Evolutionary conservation across 1,284 basidiomycete species (phyloP), one percentile per base, ranked within the genome.

Genomic region (Meira miltonrushii): DNA sequence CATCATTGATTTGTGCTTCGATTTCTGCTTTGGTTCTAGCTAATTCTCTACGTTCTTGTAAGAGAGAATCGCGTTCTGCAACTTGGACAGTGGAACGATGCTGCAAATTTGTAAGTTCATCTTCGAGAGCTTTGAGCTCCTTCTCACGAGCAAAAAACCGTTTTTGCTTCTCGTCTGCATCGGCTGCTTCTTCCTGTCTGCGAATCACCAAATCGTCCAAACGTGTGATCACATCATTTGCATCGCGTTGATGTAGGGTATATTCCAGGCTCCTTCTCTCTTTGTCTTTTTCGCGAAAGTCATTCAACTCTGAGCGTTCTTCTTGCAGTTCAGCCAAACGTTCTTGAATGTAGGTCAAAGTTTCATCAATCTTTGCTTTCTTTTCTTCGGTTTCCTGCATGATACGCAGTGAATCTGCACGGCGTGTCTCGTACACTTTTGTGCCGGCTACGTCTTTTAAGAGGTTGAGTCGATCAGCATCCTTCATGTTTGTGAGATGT

Each of bases 401-500:
- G 78, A 98, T 94, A 57, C 90, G 88, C 33, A 94, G 82, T 11
- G 91, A 94, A 78, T 98, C 94, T 0, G 88, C 73, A 12, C 95
- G 85, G 54, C 94, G 87, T 74, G 95, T 89, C 79, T 98, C 95
- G 78, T 99, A 99, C 1, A 98, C 92, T 71, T 95, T 91, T 0
- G 95, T 98, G 1, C 95, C 95, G 0, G 95, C 95, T 0, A 99
- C 94, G 79, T 99, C 95, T 76, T 99, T 98, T 53, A 99, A 83
- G 15, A 98, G 83, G 0, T 89, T 87, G 3, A 99, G 84, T 1
- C 95, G 86, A 78, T 99, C 94, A 63, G 88, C 86, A 74, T 99
- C 95, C 79, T 95, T 95, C 40, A 94, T 93, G 68, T 98, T 98
- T 6, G 95, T 98, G 15, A 99, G 82, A 37, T 90, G 88, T 0